Base-by-base conservation (phyloP, 345 rosid species). In the Psidium guajava region DNA sequence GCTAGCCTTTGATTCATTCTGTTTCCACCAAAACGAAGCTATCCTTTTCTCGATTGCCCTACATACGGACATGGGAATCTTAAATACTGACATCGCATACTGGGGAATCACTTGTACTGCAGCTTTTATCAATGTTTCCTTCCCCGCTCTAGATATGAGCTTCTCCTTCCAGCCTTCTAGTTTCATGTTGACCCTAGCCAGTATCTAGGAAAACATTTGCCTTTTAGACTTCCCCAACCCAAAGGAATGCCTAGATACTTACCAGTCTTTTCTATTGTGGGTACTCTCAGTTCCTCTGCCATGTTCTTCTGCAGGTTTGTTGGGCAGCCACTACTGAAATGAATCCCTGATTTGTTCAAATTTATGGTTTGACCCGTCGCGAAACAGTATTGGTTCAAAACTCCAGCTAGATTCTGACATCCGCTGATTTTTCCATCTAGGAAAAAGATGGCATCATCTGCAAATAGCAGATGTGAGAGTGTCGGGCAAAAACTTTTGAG, bases 401-500 rank as follows among this genome's bases (percentile, higher is more conserved):
- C 11, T 1, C 2, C 5, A 11, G n/a, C 51, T 22, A 52, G 8
- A 8, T 28, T 73, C 6, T 73, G 44, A 27, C 81, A 73, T 5
- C 32, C 44, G 3, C 10, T 3, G 7, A 73, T 3, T 12, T 18
- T 13, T 8, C 8, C 40, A 25, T 3, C 6, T 5, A 36, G 8
- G 6, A 73, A 12, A n/a, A 73, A 9, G 6, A 73, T 73, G 14
- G 27, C 0, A 15, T 82, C 58, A 53, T 82, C 59, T 1, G 83
- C 47, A 27, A 82, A 82, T 1, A 82, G 12, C 0, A 53, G 11
- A 10, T 82, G 58, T 0, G 83, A 51, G 0, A 82, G 9, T 10
- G 58, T 6, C 1, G 54, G 5, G 0, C 36, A 21, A 3, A 1
- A 3, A 3, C 14, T 24, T 0, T 4, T 36, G 28, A 12, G 2